Percentiles rank a stretch among this genome's conserved stretches.
phyloP scores from a whole-genome alignment of 2,329 filamentous ascomycete genomes.

The Diaporthe sp. region DNA sequence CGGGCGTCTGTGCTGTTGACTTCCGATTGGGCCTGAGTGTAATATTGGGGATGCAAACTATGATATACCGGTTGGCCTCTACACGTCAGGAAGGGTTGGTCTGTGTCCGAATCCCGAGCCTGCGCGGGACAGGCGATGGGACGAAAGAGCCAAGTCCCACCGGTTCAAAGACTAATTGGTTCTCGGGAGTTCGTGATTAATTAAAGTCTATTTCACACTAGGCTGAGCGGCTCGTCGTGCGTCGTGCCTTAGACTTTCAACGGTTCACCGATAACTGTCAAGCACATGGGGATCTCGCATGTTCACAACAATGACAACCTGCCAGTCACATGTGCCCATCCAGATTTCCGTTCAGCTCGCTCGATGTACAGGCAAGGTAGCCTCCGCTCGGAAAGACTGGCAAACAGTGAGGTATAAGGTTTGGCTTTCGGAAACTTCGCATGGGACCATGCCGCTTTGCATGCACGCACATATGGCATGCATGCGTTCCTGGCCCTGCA shows the following conservation, averaged over 20 bases:
- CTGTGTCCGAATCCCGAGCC: conserved; percentile 2
- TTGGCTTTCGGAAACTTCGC: conserved; percentile 32
- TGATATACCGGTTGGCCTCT: neutral
- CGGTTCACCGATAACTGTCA: neutral
- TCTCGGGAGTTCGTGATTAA: conserved; percentile 5
- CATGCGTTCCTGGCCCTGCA: conserved; percentile 7
- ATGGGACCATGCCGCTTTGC: conserved; percentile 15
- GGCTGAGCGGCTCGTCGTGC: neutral
- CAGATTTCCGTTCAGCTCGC: neutral
- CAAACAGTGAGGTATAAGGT: neutral
- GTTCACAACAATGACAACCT: neutral
- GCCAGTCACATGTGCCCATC: conserved; percentile 7
- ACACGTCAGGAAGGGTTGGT: neutral
- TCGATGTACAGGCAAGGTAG: neutral
- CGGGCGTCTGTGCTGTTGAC: conserved; percentile 4
- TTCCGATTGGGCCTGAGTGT: conserved; percentile 22
- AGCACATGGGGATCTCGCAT: neutral
- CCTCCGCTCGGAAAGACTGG: neutral
- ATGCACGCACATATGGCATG: conserved; percentile 20
- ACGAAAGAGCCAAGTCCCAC: conserved; percentile 7
- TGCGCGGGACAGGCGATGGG: conserved; percentile 13
- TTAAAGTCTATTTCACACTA: conserved; percentile 2
- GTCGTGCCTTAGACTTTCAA: neutral
- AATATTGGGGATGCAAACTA: neutral
- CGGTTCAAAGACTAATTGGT: conserved; percentile 10